Percentiles rank a stretch among this genome's conserved stretches.
phyloP scores from a whole-genome alignment of 768 basidiomycete genomes.

The Cystofilobasidium ferigula region DNA sequence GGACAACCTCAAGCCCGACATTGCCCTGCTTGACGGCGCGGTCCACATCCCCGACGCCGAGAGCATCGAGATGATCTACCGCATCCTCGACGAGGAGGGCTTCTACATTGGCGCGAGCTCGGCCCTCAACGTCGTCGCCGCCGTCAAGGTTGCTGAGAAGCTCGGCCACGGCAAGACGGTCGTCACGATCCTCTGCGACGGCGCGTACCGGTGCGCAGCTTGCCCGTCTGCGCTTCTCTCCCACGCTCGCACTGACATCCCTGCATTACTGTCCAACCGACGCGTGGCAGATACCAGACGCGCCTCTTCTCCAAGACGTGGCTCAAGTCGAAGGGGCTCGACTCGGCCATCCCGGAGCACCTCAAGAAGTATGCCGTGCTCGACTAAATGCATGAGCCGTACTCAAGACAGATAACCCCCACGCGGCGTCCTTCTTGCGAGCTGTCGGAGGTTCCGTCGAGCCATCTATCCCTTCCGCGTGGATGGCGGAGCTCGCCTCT shows the following conservation, averaged over 20 bases:
- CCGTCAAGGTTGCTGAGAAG: slow-evolving; percentile 70
- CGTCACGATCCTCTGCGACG: slow-evolving; percentile 84
- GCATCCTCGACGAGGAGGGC: slow-evolving; percentile 81
- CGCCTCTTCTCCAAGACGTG: slow-evolving; percentile 88
- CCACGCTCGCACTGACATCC: background rate
- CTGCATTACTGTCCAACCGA: background rate
- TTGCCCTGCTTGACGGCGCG: slow-evolving; percentile 67
- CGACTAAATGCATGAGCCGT: no score
- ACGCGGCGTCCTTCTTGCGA: no score
- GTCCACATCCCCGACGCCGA: slow-evolving; percentile 78
- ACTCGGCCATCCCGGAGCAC: slow-evolving; percentile 64
- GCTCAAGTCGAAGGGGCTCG: slow-evolving; percentile 69
- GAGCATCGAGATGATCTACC: slow-evolving; percentile 85
- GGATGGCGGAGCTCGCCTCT: no score
- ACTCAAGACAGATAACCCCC: no score
- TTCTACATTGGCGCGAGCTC: slow-evolving; percentile 89
- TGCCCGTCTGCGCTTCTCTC: background rate
- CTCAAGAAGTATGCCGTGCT: slow-evolving; percentile 83
- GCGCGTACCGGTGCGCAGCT: slow-evolving; percentile 65
- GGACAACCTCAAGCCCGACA: slow-evolving; percentile 71
- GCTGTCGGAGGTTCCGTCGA: no score
- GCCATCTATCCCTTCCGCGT: no score
- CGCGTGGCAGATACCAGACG: slow-evolving; percentile 56
- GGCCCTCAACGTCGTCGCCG: slow-evolving; percentile 89
- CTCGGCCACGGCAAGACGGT: slow-evolving; percentile 84